Evolutionary conservation across 2,329 filamentous ascomycete species (phyloP).

Genomic region (Conoideocrella luteorostrata): DNA sequence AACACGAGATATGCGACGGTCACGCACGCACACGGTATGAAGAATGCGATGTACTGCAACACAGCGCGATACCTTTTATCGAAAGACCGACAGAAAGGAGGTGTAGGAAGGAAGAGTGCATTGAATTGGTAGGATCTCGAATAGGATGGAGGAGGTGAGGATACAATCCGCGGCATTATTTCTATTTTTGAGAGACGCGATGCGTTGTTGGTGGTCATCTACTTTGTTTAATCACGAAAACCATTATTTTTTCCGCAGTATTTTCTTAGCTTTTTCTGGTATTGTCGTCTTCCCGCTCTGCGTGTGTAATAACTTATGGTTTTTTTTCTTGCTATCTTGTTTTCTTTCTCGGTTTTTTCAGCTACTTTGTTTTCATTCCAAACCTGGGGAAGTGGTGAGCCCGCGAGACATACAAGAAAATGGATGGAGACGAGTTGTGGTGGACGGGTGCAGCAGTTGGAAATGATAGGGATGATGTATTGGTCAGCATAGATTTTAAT

Average conservation of each 20-base stretch:
- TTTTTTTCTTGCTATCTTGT: not conserved
- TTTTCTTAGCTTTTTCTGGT: not conserved
- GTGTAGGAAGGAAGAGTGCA: not conserved
- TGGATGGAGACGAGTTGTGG: not conserved
- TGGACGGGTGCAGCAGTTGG: not conserved
- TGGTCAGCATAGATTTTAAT: not conserved
- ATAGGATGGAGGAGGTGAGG: slow-evolving; percentile 1
- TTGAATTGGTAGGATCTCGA: slow-evolving; percentile 2
- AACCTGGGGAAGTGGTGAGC: not conserved
- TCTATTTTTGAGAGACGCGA: slow-evolving; percentile 16
- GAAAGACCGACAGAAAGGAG: not conserved
- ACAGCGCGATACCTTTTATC: not conserved
- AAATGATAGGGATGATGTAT: not conserved
- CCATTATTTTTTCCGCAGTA: slow-evolving; percentile 16
- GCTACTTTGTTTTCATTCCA: slow-evolving; percentile 1
- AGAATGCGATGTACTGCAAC: slow-evolving; percentile 2
- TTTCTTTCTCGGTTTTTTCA: slow-evolving; percentile 6
- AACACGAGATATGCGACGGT: not conserved
- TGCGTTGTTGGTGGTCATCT: slow-evolving; percentile 36
- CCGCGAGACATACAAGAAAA: not conserved
- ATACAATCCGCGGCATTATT: slow-evolving; percentile 21
- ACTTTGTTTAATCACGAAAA: slow-evolving; percentile 48
- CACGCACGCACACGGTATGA: slow-evolving; percentile 1
- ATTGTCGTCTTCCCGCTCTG: not conserved
- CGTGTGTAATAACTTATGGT: not conserved